Conservation (phyloP, 345 rosid species). For the Gossypium turneri region DNA sequence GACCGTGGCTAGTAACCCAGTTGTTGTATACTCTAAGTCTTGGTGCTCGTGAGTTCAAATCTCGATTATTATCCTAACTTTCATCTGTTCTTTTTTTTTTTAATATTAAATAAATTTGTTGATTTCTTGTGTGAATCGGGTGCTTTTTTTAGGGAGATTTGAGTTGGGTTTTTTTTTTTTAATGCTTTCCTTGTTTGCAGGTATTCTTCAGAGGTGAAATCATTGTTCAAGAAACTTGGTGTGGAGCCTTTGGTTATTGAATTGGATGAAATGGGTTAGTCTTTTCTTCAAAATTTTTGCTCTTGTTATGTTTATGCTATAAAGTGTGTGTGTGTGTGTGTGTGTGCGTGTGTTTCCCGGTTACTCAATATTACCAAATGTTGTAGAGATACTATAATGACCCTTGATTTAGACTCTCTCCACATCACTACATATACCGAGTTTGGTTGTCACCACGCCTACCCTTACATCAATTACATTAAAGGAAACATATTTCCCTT, state of each 20-base stretch:
- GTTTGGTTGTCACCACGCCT: background rate
- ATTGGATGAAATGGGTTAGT: constrained; percentile 84
- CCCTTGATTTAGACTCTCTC: background rate
- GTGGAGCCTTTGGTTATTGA: constrained; percentile 78
- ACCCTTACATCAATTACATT: background rate
- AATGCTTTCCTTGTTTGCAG: constrained; percentile 30
- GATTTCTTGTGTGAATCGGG: background rate
- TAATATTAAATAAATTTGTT: background rate
- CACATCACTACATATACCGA: background rate
- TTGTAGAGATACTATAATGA: background rate
- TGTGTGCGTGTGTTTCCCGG: background rate
- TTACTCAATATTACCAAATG: background rate
- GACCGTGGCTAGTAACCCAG: constrained; percentile 63
- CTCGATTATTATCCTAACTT: background rate
- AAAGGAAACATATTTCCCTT: background rate
- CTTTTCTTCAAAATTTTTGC: background rate
- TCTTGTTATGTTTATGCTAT: background rate
- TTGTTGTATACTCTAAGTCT: constrained; percentile 87
- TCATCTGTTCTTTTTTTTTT: background rate
- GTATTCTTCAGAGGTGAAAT: constrained; percentile 91
- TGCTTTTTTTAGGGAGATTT: background rate
- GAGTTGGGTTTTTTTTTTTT: background rate
- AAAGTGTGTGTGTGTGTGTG: background rate
- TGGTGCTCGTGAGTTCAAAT: constrained; percentile 91
- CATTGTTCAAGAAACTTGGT: constrained; percentile 67